Evolutionary conservation across 2,329 filamentous ascomycete genomes (phyloP).

Genomic region (Clarireedia hainanense): DNA sequence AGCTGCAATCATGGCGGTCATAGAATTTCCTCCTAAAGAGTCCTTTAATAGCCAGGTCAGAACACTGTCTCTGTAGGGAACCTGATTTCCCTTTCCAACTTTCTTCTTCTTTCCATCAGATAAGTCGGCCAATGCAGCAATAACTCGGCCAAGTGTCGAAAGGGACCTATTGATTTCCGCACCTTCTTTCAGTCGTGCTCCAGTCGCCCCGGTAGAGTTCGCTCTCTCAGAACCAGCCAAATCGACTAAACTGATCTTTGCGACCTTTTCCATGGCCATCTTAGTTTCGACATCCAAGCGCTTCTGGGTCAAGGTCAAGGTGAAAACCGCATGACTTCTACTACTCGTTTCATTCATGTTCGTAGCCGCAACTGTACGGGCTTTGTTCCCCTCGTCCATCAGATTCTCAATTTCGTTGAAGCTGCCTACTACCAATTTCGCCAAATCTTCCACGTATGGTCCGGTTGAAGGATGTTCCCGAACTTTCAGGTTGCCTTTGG

Average conservation of each 20-base stretch:
- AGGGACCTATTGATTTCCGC: conserved; percentile 97
- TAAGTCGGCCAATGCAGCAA: conserved; percentile 87
- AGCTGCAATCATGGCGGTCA: conserved; percentile 99
- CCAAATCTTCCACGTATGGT: conserved; percentile 95
- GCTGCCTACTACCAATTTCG: conserved; percentile 86
- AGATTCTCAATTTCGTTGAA: conserved; percentile 94
- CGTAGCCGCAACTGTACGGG: conserved; percentile 91
- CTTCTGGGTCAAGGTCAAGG: conserved; percentile 90
- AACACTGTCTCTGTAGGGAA: conserved; percentile 95
- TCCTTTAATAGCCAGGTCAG: conserved; percentile 96
- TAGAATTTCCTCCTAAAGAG: conserved; percentile 93
- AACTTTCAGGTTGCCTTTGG: conserved; percentile 93
- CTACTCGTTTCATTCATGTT: conserved; percentile 99
- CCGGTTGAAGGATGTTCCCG: conserved; percentile 96
- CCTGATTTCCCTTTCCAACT: conserved; percentile 60
- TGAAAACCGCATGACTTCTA: conserved; percentile 97
- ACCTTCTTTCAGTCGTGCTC: conserved; percentile 90
- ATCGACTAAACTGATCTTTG: conserved; percentile 97
- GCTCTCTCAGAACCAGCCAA: conserved; percentile 95
- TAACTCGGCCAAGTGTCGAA: conserved; percentile 93
- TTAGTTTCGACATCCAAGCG: conserved; percentile 84
- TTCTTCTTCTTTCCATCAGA: conserved; percentile 80
- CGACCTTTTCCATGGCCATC: conserved; percentile 96
- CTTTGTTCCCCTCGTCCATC: conserved; percentile 99
- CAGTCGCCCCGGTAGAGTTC: conserved; percentile 93